These are phyloP conservation scores for Phaeophleospora eucalypticola DNA, from an alignment of 2,329 filamentous ascomycete species.

Conservation along the genomic window DNA sequence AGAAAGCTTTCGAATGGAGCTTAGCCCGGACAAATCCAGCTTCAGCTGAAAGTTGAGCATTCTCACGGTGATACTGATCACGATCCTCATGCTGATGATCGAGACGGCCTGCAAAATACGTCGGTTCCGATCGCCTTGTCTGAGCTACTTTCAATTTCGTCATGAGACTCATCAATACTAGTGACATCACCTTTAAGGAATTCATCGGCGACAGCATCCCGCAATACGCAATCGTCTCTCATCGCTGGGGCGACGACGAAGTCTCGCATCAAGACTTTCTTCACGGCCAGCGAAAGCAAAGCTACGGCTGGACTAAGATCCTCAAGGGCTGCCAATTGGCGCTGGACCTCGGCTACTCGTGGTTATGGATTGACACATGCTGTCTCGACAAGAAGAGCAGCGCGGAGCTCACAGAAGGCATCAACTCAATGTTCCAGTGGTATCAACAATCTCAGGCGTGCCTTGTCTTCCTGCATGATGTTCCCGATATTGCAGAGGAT, in stretches of 20 bases:
- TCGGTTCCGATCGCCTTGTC: no score
- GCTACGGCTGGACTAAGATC: constrained; percentile 6
- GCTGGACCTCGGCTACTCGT: not conserved
- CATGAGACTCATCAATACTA: constrained; percentile 6
- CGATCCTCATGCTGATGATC: no score
- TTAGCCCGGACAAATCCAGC: no score
- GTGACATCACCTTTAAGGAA: constrained; percentile 2
- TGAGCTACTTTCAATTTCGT: no score
- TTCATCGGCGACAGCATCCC: not conserved
- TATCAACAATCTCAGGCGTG: constrained; percentile 12
- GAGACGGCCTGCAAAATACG: no score
- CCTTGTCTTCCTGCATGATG: constrained; percentile 7
- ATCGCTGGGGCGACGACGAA: constrained; percentile 7
- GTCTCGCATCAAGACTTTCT: constrained; percentile 1
- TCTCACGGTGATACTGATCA: no score
- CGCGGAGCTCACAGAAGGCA: constrained; percentile 17
- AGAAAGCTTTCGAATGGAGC: no score
- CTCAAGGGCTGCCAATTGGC: constrained; percentile 5
- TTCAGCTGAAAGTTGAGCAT: no score
- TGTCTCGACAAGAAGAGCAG: constrained; percentile 20
- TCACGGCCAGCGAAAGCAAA: not conserved
- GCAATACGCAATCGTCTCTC: constrained; percentile 4
- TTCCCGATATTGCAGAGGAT: constrained; percentile 4
- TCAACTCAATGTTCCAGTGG: constrained; percentile 22
- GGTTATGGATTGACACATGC: constrained; percentile 22